Evolutionary conservation across 2,329 filamentous ascomycete genomes (phyloP).

Genomic region (Chrysoporthe deuterocubensis): DNA sequence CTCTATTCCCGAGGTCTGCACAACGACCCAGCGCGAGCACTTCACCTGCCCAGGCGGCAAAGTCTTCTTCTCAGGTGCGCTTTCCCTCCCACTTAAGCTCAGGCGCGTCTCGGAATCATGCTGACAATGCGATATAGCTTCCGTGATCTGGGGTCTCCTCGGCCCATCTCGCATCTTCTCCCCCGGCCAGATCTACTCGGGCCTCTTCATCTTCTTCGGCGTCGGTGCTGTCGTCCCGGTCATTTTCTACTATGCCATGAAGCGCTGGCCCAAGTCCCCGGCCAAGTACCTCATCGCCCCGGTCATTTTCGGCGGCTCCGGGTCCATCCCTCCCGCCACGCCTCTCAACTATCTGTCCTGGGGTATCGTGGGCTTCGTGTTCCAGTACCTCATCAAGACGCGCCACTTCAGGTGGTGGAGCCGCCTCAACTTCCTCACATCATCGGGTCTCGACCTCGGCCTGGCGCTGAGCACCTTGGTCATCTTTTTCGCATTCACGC

Average conservation of each 20-base stretch:
- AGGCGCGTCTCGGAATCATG: background rate
- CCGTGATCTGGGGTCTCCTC: constrained; percentile 70
- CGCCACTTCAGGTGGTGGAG: constrained; percentile 72
- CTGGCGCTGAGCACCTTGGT: constrained; percentile 69
- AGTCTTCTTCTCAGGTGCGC: constrained; percentile 64
- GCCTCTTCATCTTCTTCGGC: constrained; percentile 63
- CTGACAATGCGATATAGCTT: constrained; percentile 43
- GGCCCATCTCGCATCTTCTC: constrained; percentile 68
- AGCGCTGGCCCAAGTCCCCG: constrained; percentile 55
- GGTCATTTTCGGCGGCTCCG: constrained; percentile 65
- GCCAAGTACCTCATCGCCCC: constrained; percentile 62
- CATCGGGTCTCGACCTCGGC: constrained; percentile 71
- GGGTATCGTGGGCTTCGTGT: constrained; percentile 71
- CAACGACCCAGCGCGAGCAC: constrained; percentile 56
- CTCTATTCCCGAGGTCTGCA: constrained; percentile 68
- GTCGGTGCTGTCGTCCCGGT: constrained; percentile 59
- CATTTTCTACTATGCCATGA: constrained; percentile 53
- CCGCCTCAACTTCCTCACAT: constrained; percentile 73
- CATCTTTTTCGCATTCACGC: constrained; percentile 71
- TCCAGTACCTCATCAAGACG: constrained; percentile 70
- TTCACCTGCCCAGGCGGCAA: constrained; percentile 68
- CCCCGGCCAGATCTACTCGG: constrained; percentile 63
- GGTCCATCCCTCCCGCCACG: constrained; percentile 66
- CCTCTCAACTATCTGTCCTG: constrained; percentile 77
- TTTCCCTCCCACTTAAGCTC: background rate